Percentiles rank a stretch among this genome's conserved stretches.
phyloP scores from a whole-genome alignment of 2,329 filamentous ascomycete genomes.

The Dothideomycetes sp. region DNA sequence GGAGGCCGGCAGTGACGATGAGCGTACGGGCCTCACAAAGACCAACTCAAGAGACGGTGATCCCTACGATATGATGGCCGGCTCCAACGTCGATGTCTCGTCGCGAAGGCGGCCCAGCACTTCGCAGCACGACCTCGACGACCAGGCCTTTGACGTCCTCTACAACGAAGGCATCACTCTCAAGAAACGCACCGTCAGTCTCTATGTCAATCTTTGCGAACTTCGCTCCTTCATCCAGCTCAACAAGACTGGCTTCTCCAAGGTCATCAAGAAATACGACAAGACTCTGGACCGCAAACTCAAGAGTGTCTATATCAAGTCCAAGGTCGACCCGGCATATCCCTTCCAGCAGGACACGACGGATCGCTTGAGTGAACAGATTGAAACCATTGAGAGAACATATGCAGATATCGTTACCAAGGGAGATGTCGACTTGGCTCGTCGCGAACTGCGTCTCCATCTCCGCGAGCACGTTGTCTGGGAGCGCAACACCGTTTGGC shows the following conservation, averaged over 20 bases:
- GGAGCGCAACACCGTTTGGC: slow-evolving; percentile 98
- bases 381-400: slow-evolving; percentile 63
- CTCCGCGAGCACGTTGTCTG: slow-evolving; percentile 94
- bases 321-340: slow-evolving; percentile 66
- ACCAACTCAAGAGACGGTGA: slow-evolving; percentile 20
- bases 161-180: slow-evolving; percentile 70
- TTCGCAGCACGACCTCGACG: slow-evolving; percentile 56
- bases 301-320: slow-evolving; percentile 65
- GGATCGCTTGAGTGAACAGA: slow-evolving; percentile 59
- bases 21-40: slow-evolving; percentile 35
- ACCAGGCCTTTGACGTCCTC: slow-evolving; percentile 61
- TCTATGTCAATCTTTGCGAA: slow-evolving; percentile 90
- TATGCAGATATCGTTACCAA: slow-evolving; percentile 77
- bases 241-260: slow-evolving; percentile 92
- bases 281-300: slow-evolving; percentile 83
- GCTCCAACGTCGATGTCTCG: slow-evolving; percentile 4
- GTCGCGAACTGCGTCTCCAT: slow-evolving; percentile 79
- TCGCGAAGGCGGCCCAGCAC: slow-evolving; percentile 10
- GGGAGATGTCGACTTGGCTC: slow-evolving; percentile 67
- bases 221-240: slow-evolving; percentile 93
- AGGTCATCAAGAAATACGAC: slow-evolving; percentile 97
- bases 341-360: slow-evolving; percentile 71
- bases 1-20: slow-evolving; percentile 51
- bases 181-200: slow-evolving; percentile 79
- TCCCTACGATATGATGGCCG: slow-evolving; percentile 13